Conservation (phyloP, 2,329 filamentous ascomycete genomes). For the Aspergillus clavatus region DNA sequence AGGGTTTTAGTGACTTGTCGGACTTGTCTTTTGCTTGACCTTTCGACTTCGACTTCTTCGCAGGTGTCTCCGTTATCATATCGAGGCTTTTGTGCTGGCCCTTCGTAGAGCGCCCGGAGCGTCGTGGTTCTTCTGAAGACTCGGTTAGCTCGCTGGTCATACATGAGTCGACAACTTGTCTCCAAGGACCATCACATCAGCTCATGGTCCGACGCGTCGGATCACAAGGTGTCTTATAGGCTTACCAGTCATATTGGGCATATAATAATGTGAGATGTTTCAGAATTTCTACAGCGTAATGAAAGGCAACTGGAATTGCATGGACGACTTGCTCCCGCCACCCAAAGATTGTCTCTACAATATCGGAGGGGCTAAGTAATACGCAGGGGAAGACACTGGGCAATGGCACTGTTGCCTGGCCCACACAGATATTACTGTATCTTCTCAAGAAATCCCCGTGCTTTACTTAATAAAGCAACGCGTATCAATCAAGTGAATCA, state of each 20-base stretch:
- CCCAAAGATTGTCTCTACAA: slow-evolving; percentile 37
- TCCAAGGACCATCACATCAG: slow-evolving; percentile 7
- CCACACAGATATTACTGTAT: slow-evolving; percentile 33
- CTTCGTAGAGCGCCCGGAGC: slow-evolving; percentile 93
- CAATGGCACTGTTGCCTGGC: slow-evolving; percentile 25
- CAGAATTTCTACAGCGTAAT: slow-evolving; percentile 36
- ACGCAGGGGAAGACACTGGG: slow-evolving; percentile 35
- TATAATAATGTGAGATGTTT: slow-evolving; percentile 17
- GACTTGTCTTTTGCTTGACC: slow-evolving; percentile 43
- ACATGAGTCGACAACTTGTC: neutral
- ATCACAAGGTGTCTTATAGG: slow-evolving; percentile 34
- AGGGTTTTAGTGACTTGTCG: slow-evolving; percentile 44
- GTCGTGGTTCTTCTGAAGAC: slow-evolving; percentile 72
- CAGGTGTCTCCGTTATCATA: slow-evolving; percentile 55
- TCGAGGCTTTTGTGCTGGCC: slow-evolving; percentile 92
- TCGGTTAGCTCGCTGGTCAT: slow-evolving; percentile 27
- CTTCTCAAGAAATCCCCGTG: slow-evolving; percentile 20
- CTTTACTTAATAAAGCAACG: slow-evolving; percentile 16
- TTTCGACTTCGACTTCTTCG: slow-evolving; percentile 46
- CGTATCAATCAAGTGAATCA: slow-evolving; percentile 14
- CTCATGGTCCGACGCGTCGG: neutral
- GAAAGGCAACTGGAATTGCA: slow-evolving; percentile 17
- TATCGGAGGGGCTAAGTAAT: slow-evolving; percentile 38
- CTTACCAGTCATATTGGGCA: slow-evolving; percentile 58
- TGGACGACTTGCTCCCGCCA: slow-evolving; percentile 21